Percentiles rank a stretch among this genome's conserved stretches.
phyloP scores from a whole-genome alignment of 2,329 filamentous ascomycete genomes.

The Botryosphaeria dothidea region DNA sequence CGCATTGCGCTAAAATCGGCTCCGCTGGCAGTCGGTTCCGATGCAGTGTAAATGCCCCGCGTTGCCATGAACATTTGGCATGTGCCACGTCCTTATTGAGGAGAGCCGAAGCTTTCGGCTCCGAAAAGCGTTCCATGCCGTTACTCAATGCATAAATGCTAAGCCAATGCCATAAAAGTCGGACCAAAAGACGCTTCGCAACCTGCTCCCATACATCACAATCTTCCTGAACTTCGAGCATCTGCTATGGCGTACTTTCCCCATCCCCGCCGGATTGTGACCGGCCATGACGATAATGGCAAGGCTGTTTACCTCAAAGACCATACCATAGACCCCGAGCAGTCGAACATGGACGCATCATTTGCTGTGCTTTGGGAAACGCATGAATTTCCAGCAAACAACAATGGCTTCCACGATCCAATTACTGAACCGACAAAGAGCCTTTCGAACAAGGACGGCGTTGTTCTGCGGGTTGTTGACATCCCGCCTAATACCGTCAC shows the following conservation, averaged over 20 bases:
- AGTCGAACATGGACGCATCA: background rate
- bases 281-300: conserved; percentile 2
- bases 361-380: conserved; percentile 14
- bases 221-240: background rate
- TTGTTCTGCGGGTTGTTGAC: conserved; percentile 2
- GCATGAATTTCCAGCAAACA: conserved; percentile 5
- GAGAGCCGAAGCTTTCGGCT: background rate
- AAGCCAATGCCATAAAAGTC: background rate
- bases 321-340: conserved; percentile 1
- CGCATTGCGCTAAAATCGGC: background rate
- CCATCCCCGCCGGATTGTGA: conserved; percentile 7
- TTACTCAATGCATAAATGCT: no score
- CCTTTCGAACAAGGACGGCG: conserved; percentile 11
- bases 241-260: background rate
- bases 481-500: conserved; percentile 1
- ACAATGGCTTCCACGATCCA: background rate
- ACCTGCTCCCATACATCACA: background rate
- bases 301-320: conserved; percentile 10
- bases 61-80: background rate
- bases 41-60: background rate
- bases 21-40: background rate
- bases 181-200: background rate
- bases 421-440: background rate
- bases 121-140: background rate
- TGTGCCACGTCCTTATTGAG: background rate